Percentiles rank a stretch among this genome's conserved stretches.
Evolutionary conservation across 1,284 basidiomycete genomes (phyloP).

Genomic region (Amylostereum areolatum): DNA sequence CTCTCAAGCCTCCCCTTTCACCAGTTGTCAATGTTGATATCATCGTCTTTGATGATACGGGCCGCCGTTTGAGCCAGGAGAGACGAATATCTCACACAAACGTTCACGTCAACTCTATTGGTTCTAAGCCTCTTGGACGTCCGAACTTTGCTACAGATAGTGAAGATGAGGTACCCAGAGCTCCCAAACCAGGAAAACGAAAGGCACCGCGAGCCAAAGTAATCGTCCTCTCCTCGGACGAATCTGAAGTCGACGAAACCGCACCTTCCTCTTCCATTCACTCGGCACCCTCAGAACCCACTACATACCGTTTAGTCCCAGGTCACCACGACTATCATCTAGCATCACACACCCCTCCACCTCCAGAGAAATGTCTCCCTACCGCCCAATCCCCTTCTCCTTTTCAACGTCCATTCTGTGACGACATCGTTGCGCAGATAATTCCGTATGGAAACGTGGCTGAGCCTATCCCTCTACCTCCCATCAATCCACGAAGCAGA

Average conservation of each 20-base stretch:
- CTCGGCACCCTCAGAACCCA: not conserved
- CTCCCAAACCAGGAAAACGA: constrained; percentile 12
- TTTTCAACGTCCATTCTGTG: too few species aligned
- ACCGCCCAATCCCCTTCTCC: too few species aligned
- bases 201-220: constrained; percentile 16
- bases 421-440: too few species aligned
- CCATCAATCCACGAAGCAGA: constrained; percentile 21
- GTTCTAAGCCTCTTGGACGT: constrained; percentile 6
- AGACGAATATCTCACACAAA: constrained; percentile 37
- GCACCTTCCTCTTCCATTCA: constrained; percentile 5
- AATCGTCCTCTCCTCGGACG: constrained; percentile 35
- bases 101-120: not conserved
- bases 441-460: not conserved
- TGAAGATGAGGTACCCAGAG: constrained; percentile 17
- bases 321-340: too few species aligned
- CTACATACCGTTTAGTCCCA: too few species aligned
- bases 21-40: constrained; percentile 57
- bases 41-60: constrained; percentile 6
- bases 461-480: constrained; percentile 25
- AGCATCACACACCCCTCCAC: too few species aligned
- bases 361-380: too few species aligned
- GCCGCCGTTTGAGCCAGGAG: not conserved
- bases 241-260: constrained; percentile 29
- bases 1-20: constrained; percentile 26
- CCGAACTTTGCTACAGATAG: constrained; percentile 11